Conservation (phyloP, 495 filamentous ascomycete species). For the Xylaria curta region DNA sequence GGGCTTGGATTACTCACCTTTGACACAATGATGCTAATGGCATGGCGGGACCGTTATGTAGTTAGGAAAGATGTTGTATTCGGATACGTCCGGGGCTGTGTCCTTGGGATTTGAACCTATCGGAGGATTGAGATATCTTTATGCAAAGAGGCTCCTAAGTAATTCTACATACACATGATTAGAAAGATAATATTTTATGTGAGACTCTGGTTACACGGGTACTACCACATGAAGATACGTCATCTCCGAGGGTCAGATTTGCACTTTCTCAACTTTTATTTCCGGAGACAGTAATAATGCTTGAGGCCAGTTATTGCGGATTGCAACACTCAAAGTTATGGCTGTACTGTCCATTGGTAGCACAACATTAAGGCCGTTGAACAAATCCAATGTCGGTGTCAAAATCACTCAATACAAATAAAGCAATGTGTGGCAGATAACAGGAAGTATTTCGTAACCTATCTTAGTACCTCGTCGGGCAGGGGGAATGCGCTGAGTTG, state of each 20-base stretch:
- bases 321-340: neutral
- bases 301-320: neutral
- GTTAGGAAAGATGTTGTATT: too few species aligned
- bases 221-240: neutral
- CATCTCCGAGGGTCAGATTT: neutral
- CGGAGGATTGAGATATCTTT: too few species aligned
- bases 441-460: neutral
- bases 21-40: too few species aligned
- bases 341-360: neutral
- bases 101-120: too few species aligned
- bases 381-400: neutral
- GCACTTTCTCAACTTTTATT: neutral
- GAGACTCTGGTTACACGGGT: neutral
- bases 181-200: neutral
- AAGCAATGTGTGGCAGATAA: neutral
- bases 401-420: neutral
- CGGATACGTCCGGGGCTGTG: too few species aligned
- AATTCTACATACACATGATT: too few species aligned
- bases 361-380: neutral
- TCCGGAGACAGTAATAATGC: neutral
- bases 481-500: too few species aligned
- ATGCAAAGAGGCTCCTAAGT: too few species aligned
- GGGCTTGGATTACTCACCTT: too few species aligned
- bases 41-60: too few species aligned
- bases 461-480: neutral